phyloP scores from a whole-genome alignment of 768 basidiomycete genomes.

The Russula brevipes region DNA sequence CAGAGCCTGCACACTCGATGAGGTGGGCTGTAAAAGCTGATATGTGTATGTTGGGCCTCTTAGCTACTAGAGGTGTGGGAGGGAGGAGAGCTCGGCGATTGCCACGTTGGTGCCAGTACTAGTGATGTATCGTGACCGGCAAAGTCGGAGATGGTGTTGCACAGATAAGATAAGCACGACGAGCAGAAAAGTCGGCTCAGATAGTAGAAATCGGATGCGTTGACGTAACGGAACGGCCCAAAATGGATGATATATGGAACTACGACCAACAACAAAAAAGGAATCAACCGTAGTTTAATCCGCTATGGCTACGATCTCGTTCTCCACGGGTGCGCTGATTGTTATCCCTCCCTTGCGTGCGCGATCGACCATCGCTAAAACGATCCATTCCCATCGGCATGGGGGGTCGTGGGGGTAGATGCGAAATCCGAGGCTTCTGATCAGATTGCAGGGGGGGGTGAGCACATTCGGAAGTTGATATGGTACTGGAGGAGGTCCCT shows the following conservation, averaged over 20 bases:
- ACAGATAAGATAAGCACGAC: not conserved
- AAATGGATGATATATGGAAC: not conserved
- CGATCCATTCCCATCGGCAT: slow-evolving; percentile 22
- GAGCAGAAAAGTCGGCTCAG: not conserved
- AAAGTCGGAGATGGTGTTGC: not conserved
- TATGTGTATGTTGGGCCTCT: not conserved
- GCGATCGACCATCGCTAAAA: slow-evolving; percentile 11
- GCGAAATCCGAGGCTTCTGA: slow-evolving; percentile 19
- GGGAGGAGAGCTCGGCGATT: no score
- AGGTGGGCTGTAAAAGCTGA: not conserved
- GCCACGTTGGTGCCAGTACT: no score
- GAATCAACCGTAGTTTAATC: slow-evolving; percentile 33
- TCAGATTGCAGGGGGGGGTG: not conserved
- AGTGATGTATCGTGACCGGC: no score
- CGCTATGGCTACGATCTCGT: slow-evolving; percentile 25
- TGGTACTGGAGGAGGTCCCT: slow-evolving; percentile 21
- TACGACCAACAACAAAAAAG: not conserved
- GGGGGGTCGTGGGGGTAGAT: slow-evolving; percentile 24
- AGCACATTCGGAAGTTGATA: slow-evolving; percentile 8
- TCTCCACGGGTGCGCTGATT: slow-evolving; percentile 22
- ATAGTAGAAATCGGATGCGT: not conserved
- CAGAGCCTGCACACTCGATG: not conserved
- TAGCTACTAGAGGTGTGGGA: no score
- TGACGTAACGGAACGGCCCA: not conserved
- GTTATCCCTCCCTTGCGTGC: slow-evolving; percentile 19